Conservation (phyloP, 2,329 filamentous ascomycete species). For the Colletotrichum sp. region DNA sequence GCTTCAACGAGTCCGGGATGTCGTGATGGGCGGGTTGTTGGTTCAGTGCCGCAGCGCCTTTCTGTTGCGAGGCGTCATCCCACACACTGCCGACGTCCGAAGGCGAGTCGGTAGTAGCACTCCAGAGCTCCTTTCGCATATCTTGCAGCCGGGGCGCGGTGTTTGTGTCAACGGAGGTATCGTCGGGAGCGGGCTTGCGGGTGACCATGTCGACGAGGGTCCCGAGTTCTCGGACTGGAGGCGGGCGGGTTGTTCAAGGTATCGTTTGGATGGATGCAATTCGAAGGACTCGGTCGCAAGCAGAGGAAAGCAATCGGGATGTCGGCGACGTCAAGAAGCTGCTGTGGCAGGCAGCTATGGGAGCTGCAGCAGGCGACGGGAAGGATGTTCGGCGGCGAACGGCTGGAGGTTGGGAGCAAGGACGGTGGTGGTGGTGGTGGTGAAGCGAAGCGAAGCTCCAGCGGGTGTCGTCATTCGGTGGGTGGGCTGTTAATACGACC, state of each 20-base stretch:
- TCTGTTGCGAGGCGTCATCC: constrained; percentile 25
- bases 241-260: neutral
- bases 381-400: neutral
- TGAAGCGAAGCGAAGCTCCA: constrained; percentile 10
- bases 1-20: constrained; percentile 36
- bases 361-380: neutral
- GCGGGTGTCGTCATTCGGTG: constrained; percentile 17
- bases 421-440: neutral
- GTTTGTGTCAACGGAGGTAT: constrained; percentile 28
- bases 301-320: neutral
- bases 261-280: neutral
- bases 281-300: neutral
- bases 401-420: neutral
- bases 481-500: neutral
- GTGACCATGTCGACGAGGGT: constrained; percentile 41
- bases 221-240: constrained; percentile 11
- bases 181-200: constrained; percentile 41
- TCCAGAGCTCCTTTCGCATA: constrained; percentile 35
- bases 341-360: neutral
- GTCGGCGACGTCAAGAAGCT: neutral
- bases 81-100: constrained; percentile 26
- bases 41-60: neutral
- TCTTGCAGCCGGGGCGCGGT: constrained; percentile 28
- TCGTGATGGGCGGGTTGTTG: constrained; percentile 12
- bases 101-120: constrained; percentile 33